These are phyloP conservation scores for Stropharia rugosoannulata DNA, from an alignment of 768 basidiomycete species.

Conservation along the genomic window DNA sequence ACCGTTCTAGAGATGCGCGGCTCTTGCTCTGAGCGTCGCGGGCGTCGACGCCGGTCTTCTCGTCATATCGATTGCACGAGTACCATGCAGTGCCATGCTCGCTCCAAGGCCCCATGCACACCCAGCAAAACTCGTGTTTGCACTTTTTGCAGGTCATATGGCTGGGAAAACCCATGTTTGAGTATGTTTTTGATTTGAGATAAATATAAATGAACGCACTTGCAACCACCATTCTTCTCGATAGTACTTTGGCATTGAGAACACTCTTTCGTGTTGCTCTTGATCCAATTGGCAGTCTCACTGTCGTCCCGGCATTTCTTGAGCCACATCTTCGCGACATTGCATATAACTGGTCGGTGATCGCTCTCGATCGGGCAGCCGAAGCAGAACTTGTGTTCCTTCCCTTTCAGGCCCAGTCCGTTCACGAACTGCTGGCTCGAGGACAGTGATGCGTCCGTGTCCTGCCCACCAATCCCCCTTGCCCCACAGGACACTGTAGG, in stretches of 20 bases:
- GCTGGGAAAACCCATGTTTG: conserved; percentile 39
- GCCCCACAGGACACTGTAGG: conserved; percentile 89
- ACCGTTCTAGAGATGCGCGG: conserved; percentile 90
- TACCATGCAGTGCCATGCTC: conserved; percentile 99
- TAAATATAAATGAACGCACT: conserved; percentile 56
- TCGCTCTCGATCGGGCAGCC: conserved; percentile 88
- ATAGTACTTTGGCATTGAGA: conserved; percentile 95
- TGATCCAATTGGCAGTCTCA: conserved; percentile 99
- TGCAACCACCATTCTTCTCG: conserved; percentile 99
- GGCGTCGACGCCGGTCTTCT: conserved; percentile 83
- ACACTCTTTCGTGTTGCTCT: conserved; percentile 99
- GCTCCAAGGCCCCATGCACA: conserved; percentile 98
- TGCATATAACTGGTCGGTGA: conserved; percentile 90
- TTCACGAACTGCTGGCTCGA: conserved; percentile 28
- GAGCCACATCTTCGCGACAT: conserved; percentile 88
- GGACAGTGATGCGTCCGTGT: conserved; percentile 20
- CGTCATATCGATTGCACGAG: conserved; percentile 96
- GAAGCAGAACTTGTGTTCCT: conserved; percentile 88
- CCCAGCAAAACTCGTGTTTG: conserved; percentile 99
- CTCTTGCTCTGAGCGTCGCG: conserved; percentile 90
- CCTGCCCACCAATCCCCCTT: conserved; percentile 38
- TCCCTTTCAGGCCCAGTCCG: conserved; percentile 29
- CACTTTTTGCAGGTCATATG: conserved; percentile 99
- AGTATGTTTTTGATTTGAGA: conserved; percentile 4
- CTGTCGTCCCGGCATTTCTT: conserved; percentile 97